Percentiles rank a stretch among this genome's conserved stretches.
These are phyloP conservation scores for Dianthus caryophyllus DNA, from an alignment of 148 eudicot genomes.

Conservation along the genomic window DNA sequence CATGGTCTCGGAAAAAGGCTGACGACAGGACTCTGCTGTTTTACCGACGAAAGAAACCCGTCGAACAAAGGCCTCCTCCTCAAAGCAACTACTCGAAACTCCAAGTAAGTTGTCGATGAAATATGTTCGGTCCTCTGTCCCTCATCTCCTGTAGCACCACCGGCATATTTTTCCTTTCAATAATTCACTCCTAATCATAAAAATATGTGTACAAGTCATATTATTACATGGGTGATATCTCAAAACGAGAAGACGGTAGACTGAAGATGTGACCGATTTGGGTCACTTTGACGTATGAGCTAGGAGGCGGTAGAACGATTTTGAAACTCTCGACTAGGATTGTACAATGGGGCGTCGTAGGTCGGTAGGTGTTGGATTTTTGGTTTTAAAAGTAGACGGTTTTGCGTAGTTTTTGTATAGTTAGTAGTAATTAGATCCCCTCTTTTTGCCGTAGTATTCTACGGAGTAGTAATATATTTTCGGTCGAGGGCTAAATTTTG, in stretches of 20 bases:
- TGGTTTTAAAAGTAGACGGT: not conserved
- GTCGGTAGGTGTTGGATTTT: conserved; percentile 16
- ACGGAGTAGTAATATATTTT: conserved; percentile 3
- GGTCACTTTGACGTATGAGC: not conserved
- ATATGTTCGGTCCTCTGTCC: too few species aligned
- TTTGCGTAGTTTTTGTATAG: conserved; percentile 22
- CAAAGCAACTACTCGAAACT: conserved; percentile 26
- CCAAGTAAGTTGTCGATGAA: conserved; percentile 30
- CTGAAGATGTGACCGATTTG: too few species aligned
- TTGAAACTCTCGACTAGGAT: conserved; percentile 10
- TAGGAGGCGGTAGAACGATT: not conserved
- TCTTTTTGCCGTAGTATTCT: not conserved
- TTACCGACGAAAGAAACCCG: conserved; percentile 48
- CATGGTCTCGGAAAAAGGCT: conserved; percentile 14
- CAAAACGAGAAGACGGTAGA: too few species aligned
- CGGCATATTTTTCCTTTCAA: too few species aligned
- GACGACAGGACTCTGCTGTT: conserved; percentile 28
- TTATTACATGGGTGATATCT: too few species aligned
- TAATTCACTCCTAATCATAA: too few species aligned
- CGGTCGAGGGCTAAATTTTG: conserved; percentile 19
- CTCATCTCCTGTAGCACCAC: too few species aligned
- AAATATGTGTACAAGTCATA: too few species aligned
- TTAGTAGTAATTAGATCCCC: not conserved
- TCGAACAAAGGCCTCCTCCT: conserved; percentile 30
- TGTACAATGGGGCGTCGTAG: conserved; percentile 4